Conservation (phyloP, 192 early-diverging fungal species). For the Linnemannia hyalina region DNA sequence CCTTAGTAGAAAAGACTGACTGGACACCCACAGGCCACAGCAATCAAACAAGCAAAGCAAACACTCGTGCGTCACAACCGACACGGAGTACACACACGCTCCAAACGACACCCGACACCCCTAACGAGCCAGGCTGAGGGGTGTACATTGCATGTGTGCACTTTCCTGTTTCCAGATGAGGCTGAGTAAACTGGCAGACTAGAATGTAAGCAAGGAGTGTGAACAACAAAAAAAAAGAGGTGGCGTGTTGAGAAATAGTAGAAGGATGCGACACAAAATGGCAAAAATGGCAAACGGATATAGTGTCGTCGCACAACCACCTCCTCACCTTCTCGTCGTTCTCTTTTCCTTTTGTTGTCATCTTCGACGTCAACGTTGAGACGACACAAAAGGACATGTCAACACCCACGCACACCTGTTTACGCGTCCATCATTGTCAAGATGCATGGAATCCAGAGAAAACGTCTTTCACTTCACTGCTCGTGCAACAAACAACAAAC, state of each 20-base stretch:
- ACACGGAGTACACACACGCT: background rate
- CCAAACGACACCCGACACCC: background rate
- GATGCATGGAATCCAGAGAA: too few species aligned
- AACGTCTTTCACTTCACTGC: too few species aligned
- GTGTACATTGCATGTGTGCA: background rate
- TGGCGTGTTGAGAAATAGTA: background rate
- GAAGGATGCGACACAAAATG: background rate
- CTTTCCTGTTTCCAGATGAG: background rate
- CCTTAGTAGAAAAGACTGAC: too few species aligned
- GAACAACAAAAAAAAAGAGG: background rate
- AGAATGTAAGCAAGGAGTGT: background rate
- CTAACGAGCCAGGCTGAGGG: background rate
- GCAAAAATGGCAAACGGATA: background rate
- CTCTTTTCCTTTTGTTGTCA: background rate
- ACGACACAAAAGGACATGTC: background rate
- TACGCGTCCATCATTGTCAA: too few species aligned
- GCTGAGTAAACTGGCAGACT: background rate
- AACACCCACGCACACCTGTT: too few species aligned
- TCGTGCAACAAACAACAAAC: too few species aligned
- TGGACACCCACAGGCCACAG: background rate
- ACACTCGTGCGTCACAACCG: background rate
- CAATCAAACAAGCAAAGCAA: background rate
- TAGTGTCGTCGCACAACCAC: background rate
- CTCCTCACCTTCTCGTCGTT: too few species aligned
- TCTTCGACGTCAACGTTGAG: background rate